Percentiles rank a stretch among this genome's conserved stretches.
Conservation (phyloP, 1,284 basidiomycete genomes). For the Naganishia cerealis region DNA sequence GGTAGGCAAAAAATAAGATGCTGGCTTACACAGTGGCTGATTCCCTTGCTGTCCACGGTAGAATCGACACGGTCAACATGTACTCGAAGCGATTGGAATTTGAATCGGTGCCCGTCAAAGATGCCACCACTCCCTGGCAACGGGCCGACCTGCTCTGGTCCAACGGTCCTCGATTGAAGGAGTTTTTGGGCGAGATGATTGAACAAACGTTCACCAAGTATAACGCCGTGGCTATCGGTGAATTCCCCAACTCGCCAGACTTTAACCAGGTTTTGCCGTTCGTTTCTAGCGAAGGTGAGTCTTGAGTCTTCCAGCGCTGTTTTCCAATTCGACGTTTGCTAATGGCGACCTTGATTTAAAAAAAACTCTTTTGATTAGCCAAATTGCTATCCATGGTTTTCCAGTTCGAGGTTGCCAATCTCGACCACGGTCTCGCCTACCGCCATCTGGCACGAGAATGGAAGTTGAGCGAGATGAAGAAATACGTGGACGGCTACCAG, state of each 20-base stretch:
- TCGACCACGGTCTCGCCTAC: conserved; percentile 52
- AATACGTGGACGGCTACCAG: conserved; percentile 65
- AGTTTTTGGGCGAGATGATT: conserved; percentile 69
- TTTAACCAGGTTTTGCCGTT: conserved; percentile 41
- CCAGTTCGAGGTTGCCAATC: conserved; percentile 59
- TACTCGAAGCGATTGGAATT: conserved; percentile 66
- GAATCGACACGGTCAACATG: conserved; percentile 68
- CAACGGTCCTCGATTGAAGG: conserved; percentile 67
- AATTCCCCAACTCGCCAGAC: conserved; percentile 42
- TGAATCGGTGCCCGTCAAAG: conserved; percentile 64
- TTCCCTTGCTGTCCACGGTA: conserved; percentile 13
- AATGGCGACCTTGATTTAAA: background rate
- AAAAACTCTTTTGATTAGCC: conserved; percentile 32
- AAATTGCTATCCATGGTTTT: conserved; percentile 58
- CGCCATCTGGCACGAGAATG: conserved; percentile 59
- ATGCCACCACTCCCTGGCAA: conserved; percentile 61
- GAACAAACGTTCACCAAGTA: conserved; percentile 54
- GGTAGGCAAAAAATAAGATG: conserved; percentile 41
- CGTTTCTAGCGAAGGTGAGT: conserved; percentile 21
- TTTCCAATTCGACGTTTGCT: background rate
- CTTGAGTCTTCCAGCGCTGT: background rate
- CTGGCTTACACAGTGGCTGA: background rate
- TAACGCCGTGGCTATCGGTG: conserved; percentile 56
- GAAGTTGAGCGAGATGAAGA: conserved; percentile 63
- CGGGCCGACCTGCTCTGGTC: conserved; percentile 61